Evolutionary conservation across 257 asterid genomes (phyloP).

Genomic region (Scutellaria barbata): DNA sequence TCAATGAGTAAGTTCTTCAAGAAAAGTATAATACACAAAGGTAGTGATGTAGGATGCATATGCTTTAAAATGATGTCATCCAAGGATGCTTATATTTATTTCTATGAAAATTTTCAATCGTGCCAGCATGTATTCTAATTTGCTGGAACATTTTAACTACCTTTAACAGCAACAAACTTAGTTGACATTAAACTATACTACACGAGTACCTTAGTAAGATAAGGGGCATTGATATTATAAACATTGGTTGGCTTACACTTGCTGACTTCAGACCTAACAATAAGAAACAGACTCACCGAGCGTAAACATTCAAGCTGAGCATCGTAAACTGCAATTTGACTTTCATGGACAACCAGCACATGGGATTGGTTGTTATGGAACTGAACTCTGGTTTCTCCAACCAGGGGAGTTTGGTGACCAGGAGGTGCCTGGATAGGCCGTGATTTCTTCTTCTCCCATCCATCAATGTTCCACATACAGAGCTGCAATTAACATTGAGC

Average conservation of each 20-base stretch:
- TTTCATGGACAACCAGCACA: constrained; percentile 81
- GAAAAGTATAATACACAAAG: constrained; percentile 1
- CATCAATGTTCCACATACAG: constrained; percentile 83
- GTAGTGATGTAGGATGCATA: background rate
- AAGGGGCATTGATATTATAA: too few relatives aligned
- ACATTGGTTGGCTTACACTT: background rate
- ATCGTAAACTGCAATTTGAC: constrained; percentile 79
- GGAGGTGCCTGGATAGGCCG: constrained; percentile 77
- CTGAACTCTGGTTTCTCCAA: constrained; percentile 89
- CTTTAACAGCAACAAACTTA: too few relatives aligned
- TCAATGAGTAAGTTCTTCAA: constrained; percentile 12
- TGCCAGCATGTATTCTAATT: too few relatives aligned
- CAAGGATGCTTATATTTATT: background rate
- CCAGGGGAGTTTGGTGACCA: constrained; percentile 62
- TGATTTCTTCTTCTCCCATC: constrained; percentile 92
- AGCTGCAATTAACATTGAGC: constrained; percentile 52
- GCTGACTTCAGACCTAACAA: background rate
- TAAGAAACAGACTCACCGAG: constrained; percentile 56
- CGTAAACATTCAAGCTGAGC: constrained; percentile 83
- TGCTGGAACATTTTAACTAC: too few relatives aligned
- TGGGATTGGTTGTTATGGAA: constrained; percentile 87
- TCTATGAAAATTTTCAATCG: too few relatives aligned
- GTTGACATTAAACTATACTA: too few relatives aligned
- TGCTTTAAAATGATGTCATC: too few relatives aligned
- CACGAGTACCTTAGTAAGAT: too few relatives aligned